These are phyloP conservation scores for Apiospora koreana DNA, from an alignment of 2,329 filamentous ascomycete species.

Conservation along the genomic window DNA sequence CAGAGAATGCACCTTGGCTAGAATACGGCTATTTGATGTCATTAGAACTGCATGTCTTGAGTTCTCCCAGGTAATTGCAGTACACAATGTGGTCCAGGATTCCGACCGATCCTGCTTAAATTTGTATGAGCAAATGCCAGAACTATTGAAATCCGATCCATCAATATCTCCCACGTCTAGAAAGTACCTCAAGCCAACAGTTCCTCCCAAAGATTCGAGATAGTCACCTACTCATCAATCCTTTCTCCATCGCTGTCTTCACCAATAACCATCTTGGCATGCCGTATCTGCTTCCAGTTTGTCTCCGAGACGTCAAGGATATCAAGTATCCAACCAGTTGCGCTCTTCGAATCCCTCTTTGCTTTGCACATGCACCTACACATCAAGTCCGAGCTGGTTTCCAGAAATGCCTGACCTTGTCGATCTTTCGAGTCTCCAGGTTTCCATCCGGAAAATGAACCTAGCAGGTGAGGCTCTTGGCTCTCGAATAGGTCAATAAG, in stretches of 20 bases:
- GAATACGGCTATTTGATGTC: not conserved
- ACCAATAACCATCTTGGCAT: conserved; percentile 21
- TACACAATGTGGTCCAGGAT: not conserved
- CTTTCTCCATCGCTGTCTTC: not conserved
- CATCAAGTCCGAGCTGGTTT: conserved; percentile 21
- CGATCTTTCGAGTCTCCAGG: conserved; percentile 25
- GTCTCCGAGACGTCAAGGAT: conserved; percentile 28
- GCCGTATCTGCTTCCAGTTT: conserved; percentile 25
- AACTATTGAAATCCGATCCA: not conserved
- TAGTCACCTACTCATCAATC: not conserved
- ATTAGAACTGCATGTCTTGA: not conserved
- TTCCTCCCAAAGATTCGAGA: not conserved
- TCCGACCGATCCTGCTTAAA: not conserved
- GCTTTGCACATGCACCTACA: conserved; percentile 31
- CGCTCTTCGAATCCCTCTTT: conserved; percentile 23
- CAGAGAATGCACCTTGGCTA: not conserved
- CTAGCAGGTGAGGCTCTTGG: conserved; percentile 50
- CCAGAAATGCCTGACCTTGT: conserved; percentile 28
- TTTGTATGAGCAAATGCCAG: not conserved
- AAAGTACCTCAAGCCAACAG: not conserved
- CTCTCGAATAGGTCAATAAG: conserved; percentile 64
- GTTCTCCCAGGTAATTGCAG: not conserved
- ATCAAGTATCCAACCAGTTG: conserved; percentile 26
- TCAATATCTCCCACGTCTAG: not conserved
- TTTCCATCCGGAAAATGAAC: conserved; percentile 28